A percentile compares a stretch with the other conserved stretches of the same genome.
These are phyloP conservation scores for Fusarium lyarnte DNA, from an alignment of 2,329 filamentous ascomycete species.

Conservation along the genomic window DNA sequence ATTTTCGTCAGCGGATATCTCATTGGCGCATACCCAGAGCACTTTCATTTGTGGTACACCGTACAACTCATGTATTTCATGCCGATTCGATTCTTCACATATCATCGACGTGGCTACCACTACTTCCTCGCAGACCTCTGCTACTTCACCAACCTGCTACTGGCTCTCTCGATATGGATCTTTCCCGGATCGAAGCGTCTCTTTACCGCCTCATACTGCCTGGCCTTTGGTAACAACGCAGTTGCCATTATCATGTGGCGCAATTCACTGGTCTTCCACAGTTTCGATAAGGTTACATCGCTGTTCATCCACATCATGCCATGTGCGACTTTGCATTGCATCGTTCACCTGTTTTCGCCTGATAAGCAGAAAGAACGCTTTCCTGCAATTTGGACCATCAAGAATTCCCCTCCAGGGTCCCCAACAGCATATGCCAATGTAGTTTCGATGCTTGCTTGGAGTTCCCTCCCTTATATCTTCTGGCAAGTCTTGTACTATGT, in stretches of 20 bases:
- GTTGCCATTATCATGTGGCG: constrained; percentile 99
- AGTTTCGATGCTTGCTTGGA: constrained; percentile 90
- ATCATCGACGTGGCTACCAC: constrained; percentile 90
- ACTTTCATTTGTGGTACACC: constrained; percentile 94
- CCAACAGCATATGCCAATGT: constrained; percentile 82
- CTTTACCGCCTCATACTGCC: constrained; percentile 90
- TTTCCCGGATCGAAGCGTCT: constrained; percentile 91
- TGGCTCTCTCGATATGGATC: constrained; percentile 84
- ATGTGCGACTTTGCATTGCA: constrained; percentile 89
- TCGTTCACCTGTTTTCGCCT: constrained; percentile 81
- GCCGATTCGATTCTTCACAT: constrained; percentile 93
- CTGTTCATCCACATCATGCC: constrained; percentile 99
- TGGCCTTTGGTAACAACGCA: constrained; percentile 96
- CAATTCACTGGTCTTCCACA: constrained; percentile 98
- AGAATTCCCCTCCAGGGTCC: constrained; percentile 72
- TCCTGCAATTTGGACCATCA: constrained; percentile 87
- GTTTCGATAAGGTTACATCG: constrained; percentile 96
- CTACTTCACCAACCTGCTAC: constrained; percentile 95
- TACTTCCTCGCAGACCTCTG: constrained; percentile 98
- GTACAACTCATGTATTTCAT: constrained; percentile 91
- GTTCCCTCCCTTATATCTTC: constrained; percentile 87
- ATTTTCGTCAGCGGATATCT: constrained; percentile 97
- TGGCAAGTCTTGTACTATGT: constrained; percentile 97
- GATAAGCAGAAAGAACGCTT: constrained; percentile 75
- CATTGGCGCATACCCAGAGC: constrained; percentile 84